Evolutionary conservation across 1,284 basidiomycete species (phyloP).

Genomic region (Austroboletus niveus): DNA sequence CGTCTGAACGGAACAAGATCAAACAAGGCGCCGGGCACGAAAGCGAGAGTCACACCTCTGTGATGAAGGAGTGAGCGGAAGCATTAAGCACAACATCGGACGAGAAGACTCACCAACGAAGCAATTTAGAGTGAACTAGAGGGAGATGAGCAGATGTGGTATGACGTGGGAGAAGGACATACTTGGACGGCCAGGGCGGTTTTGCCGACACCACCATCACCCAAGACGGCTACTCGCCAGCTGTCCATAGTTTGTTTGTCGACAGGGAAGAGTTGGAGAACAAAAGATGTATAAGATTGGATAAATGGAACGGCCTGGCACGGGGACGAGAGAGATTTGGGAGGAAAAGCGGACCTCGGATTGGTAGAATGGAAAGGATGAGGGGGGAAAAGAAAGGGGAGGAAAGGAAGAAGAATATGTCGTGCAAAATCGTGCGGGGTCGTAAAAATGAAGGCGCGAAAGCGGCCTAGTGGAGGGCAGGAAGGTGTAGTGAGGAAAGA

Average conservation of each 20-base stretch:
- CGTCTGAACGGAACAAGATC: slow-evolving; percentile 46
- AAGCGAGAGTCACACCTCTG: slow-evolving; percentile 45
- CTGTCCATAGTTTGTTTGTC: slow-evolving; percentile 66
- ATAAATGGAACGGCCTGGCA: slow-evolving; percentile 16
- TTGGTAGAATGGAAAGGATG: slow-evolving; percentile 22
- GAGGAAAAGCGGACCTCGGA: slow-evolving; percentile 26
- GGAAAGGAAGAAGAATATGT: slow-evolving; percentile 42
- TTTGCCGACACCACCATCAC: slow-evolving; percentile 98
- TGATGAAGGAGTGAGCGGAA: slow-evolving; percentile 15
- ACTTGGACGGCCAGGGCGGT: slow-evolving; percentile 95
- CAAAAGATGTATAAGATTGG: slow-evolving; percentile 20
- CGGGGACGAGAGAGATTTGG: slow-evolving; percentile 11
- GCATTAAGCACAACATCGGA: slow-evolving; percentile 13
- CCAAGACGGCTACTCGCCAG: slow-evolving; percentile 92
- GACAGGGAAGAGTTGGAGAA: slow-evolving; percentile 22
- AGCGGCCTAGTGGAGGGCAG: slow-evolving; percentile 31
- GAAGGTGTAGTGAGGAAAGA: slow-evolving; percentile 36
- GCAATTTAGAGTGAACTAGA: slow-evolving; percentile 87
- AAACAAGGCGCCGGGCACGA: slow-evolving; percentile 12
- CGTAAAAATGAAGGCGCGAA: slow-evolving; percentile 53
- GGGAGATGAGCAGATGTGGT: slow-evolving; percentile 12
- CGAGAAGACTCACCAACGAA: slow-evolving; percentile 70
- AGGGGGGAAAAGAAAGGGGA: slow-evolving; percentile 36
- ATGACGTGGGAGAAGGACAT: slow-evolving; percentile 27
- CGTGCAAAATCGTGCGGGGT: slow-evolving; percentile 69